These are phyloP conservation scores for Amanita pallidorosea DNA, from an alignment of 768 basidiomycete species.

Conservation along the genomic window DNA sequence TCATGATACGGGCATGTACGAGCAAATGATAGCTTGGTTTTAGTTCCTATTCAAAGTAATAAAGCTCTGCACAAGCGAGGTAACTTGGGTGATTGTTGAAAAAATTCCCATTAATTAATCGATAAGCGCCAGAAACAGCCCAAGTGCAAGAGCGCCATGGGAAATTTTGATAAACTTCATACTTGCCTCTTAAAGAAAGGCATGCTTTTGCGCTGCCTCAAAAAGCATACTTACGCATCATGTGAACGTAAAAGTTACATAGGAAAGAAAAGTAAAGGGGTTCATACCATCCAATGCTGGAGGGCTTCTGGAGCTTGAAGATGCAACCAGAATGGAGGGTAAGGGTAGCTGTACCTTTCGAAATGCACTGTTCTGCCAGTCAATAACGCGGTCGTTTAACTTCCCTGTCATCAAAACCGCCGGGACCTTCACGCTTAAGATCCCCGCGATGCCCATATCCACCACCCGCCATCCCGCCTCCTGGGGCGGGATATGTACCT, in stretches of 20 bases:
- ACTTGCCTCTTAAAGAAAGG: constrained; percentile 4
- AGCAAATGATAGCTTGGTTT: not conserved
- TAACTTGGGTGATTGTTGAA: not conserved
- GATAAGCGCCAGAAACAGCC: not conserved
- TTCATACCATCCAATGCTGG: constrained; percentile 1
- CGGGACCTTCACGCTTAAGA: constrained; percentile 69
- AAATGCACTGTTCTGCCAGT: constrained; percentile 10
- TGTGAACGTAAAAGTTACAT: constrained; percentile 1
- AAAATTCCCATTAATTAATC: not conserved
- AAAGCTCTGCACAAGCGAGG: not conserved
- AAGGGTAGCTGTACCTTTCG: constrained; percentile 4
- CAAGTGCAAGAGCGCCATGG: not conserved
- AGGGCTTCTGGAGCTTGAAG: constrained; percentile 7
- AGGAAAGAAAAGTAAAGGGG: not conserved
- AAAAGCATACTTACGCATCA: constrained; percentile 5
- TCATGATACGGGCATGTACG: not conserved
- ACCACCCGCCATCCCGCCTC: constrained; percentile 28
- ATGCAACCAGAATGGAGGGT: not conserved
- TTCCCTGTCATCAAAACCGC: constrained; percentile 77
- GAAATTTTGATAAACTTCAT: not conserved
- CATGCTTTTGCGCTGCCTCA: not conserved
- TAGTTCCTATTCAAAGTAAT: not conserved
- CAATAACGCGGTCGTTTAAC: constrained; percentile 76
- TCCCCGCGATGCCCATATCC: constrained; percentile 47
- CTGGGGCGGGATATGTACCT: constrained; percentile 22